A percentile compares a stretch with the other conserved stretches of the same genome.
phyloP scores from a whole-genome alignment of 495 filamentous ascomycete species.

The Monascus purpureus region DNA sequence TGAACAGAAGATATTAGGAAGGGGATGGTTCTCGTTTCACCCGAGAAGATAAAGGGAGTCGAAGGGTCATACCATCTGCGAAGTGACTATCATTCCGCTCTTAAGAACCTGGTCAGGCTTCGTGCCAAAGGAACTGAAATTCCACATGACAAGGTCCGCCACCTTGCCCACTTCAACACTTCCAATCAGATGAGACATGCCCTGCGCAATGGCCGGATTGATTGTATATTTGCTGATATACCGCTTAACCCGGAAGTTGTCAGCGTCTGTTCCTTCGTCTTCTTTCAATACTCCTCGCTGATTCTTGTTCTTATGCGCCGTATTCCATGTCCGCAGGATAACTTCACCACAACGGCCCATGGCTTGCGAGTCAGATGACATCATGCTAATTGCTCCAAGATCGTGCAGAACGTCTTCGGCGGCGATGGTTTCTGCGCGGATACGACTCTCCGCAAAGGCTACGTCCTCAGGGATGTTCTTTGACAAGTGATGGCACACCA shows the following conservation, averaged over 20 bases:
- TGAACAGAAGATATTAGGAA: constrained; percentile 13
- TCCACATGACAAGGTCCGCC: constrained; percentile 87
- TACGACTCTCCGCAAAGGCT: constrained; percentile 88
- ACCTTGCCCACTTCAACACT: constrained; percentile 83
- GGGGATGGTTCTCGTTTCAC: no score
- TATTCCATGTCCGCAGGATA: constrained; percentile 91
- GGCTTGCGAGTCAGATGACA: constrained; percentile 91
- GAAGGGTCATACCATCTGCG: constrained; percentile 87
- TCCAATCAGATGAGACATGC: constrained; percentile 82
- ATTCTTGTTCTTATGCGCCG: constrained; percentile 91
- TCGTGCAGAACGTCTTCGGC: constrained; percentile 97
- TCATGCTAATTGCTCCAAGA: constrained; percentile 93
- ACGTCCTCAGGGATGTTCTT: constrained; percentile 93
- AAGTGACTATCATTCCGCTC: constrained; percentile 73
- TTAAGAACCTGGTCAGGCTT: constrained; percentile 80
- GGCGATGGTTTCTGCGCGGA: constrained; percentile 91
- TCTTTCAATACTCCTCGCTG: constrained; percentile 67
- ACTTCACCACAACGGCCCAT: constrained; percentile 98
- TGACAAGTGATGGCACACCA: constrained; percentile 93
- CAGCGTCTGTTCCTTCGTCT: constrained; percentile 69
- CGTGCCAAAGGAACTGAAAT: constrained; percentile 70
- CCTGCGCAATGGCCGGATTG: constrained; percentile 89
- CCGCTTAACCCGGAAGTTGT: constrained; percentile 87
- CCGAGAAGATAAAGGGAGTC: no score
- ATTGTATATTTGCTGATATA: constrained; percentile 97